These are phyloP conservation scores for Colletotrichum magnum DNA, from an alignment of 2,329 filamentous ascomycete species.

Conservation along the genomic window DNA sequence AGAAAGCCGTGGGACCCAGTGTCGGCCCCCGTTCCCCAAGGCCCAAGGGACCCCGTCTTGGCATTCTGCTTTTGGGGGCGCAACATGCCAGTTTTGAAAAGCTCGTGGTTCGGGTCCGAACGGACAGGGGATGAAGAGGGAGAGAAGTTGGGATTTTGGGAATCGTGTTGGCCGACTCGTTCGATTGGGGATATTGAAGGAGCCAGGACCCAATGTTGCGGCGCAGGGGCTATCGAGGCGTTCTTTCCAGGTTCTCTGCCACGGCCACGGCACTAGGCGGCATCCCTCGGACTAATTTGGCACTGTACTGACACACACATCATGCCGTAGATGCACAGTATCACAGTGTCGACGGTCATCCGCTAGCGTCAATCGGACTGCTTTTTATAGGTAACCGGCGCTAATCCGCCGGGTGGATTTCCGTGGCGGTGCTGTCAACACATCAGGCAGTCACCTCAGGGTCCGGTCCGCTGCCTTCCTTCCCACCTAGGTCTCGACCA, in stretches of 20 bases:
- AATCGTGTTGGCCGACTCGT: conserved; percentile 1
- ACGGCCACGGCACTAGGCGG: conserved; percentile 28
- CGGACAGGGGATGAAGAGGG: not conserved
- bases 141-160: not conserved
- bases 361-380: conserved; percentile 25
- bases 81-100: conserved; percentile 22
- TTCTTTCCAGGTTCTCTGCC: conserved; percentile 25
- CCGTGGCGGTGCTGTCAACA: conserved; percentile 32
- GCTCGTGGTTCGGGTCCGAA: conserved; percentile 21
- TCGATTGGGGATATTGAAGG: conserved; percentile 36
- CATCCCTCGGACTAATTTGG: conserved; percentile 10
- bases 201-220: conserved; percentile 10
- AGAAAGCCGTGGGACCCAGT: not conserved
- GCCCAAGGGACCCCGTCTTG: conserved; percentile 2
- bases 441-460: conserved; percentile 12
- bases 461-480: not conserved
- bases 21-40: not conserved
- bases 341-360: not conserved
- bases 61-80: conserved; percentile 5
- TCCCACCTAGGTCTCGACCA: too few species aligned
- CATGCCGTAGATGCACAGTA: not conserved
- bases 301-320: not conserved
- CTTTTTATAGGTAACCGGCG: conserved; percentile 35
- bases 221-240: conserved; percentile 20
- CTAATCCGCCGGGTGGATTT: conserved; percentile 29